Conservation (phyloP, 192 early-diverging fungal genomes). For the Piromyces sp. region DNA sequence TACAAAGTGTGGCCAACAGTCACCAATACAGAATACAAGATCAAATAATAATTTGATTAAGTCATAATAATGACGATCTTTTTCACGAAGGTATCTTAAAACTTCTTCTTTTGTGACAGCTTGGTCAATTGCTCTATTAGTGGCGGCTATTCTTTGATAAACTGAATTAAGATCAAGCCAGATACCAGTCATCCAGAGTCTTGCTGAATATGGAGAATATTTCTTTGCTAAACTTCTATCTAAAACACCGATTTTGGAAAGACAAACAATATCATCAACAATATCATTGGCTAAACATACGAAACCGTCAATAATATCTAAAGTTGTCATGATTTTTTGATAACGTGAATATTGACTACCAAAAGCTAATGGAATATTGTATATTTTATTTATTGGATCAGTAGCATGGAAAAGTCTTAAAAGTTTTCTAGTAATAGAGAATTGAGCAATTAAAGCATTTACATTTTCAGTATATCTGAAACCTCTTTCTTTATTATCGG, state of each 20-base stretch:
- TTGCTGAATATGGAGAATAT: constrained; percentile 39
- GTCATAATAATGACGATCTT: background rate
- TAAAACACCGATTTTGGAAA: constrained; percentile 49
- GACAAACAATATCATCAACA: constrained; percentile 55
- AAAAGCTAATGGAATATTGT: constrained; percentile 6
- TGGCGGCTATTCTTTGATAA: background rate
- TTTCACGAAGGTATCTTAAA: background rate
- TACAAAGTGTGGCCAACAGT: background rate
- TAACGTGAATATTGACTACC: background rate
- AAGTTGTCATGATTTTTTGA: constrained; percentile 1
- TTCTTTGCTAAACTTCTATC: constrained; percentile 23
- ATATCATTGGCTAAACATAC: constrained; percentile 47
- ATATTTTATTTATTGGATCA: constrained; percentile 39
- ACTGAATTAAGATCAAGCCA: constrained; percentile 34
- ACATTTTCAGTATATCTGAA: background rate
- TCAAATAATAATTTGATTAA: background rate
- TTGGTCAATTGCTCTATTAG: background rate
- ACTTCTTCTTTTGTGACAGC: background rate
- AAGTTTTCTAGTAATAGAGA: constrained; percentile 57
- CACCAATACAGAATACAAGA: background rate
- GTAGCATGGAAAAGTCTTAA: constrained; percentile 52
- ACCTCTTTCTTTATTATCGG: constrained; percentile 6
- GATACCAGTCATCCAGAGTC: constrained; percentile 53
- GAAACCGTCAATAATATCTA: constrained; percentile 19
- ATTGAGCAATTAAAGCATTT: constrained; percentile 32